Percentiles rank a stretch among this genome's conserved stretches.
phyloP scores from a whole-genome alignment of 345 rosid species.

The Trapa incisa region DNA sequence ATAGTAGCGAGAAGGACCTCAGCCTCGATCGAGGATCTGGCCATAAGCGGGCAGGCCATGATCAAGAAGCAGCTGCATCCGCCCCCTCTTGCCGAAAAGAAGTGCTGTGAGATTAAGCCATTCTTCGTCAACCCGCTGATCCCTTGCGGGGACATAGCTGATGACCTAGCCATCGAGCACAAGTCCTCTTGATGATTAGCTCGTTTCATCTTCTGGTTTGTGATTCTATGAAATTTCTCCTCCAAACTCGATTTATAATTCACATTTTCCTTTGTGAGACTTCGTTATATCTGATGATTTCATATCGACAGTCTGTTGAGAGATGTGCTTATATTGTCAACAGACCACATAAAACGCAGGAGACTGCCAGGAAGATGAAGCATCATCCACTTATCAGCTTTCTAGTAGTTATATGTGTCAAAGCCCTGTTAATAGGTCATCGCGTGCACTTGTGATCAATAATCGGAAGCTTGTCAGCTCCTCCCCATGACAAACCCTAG shows the following conservation, averaged over 20 bases:
- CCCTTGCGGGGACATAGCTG: constrained; percentile 43
- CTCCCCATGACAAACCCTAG: neutral
- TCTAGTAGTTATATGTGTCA: neutral
- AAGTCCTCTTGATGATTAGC: constrained; percentile 1
- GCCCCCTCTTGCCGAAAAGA: constrained; percentile 8
- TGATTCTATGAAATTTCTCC: neutral
- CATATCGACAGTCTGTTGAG: neutral
- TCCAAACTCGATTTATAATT: neutral
- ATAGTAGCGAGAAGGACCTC: constrained; percentile 50
- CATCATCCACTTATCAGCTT: neutral
- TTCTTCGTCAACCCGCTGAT: constrained; percentile 33
- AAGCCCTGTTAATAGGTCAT: neutral
- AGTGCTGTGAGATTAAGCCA: constrained; percentile 44
- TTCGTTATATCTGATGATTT: neutral
- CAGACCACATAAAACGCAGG: neutral
- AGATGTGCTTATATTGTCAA: neutral
- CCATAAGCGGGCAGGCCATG: neutral
- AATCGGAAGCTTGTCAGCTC: too few relatives aligned
- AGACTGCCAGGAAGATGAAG: neutral
- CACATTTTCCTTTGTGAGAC: neutral
- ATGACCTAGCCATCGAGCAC: constrained; percentile 51
- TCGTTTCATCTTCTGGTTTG: neutral
- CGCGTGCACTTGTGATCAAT: too few relatives aligned
- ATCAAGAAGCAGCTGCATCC: neutral
- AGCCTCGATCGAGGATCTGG: neutral